Percentiles rank a stretch among this genome's conserved stretches.
phyloP scores from a whole-genome alignment of 257 asterid species.

The Jasminum sambac region DNA sequence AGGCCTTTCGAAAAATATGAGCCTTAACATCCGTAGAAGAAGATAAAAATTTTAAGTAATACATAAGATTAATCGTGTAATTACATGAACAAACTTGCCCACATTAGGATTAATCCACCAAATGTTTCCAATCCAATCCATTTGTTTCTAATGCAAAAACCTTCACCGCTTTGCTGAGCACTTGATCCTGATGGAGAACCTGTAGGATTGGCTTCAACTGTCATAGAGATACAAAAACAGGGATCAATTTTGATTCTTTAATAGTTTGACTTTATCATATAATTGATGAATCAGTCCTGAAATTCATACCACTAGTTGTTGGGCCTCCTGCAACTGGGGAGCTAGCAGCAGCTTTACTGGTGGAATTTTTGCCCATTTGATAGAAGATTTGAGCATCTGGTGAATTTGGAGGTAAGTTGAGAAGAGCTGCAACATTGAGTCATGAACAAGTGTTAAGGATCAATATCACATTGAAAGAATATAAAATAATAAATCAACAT shows the following conservation, averaged over 20 bases:
- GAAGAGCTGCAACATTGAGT: slow-evolving; percentile 49
- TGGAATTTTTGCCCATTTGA: slow-evolving; percentile 35
- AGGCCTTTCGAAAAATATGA: neutral
- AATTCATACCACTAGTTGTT: slow-evolving; percentile 27
- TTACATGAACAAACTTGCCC: slow-evolving; percentile 3
- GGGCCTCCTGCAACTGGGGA: slow-evolving; percentile 38
- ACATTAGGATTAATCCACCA: slow-evolving; percentile 20
- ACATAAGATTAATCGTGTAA: too few relatives aligned
- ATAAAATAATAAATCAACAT: too few relatives aligned
- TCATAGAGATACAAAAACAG: neutral
- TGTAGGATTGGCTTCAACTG: slow-evolving; percentile 32
- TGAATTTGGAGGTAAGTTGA: slow-evolving; percentile 73
- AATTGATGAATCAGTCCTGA: neutral
- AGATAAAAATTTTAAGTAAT: neutral
- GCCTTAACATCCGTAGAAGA: neutral
- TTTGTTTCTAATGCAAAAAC: slow-evolving; percentile 25
- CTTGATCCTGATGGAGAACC: slow-evolving; percentile 23
- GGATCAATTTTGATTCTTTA: neutral
- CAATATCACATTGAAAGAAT: neutral
- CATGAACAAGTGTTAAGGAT: neutral
- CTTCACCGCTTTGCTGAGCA: slow-evolving; percentile 26
- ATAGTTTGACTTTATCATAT: neutral
- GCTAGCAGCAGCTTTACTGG: slow-evolving; percentile 18
- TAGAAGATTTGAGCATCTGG: slow-evolving; percentile 78
- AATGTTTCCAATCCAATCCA: slow-evolving; percentile 27